Base-by-base conservation (phyloP, 352 stramenopile genomes). In the Pelagophyceae sp. region DNA sequence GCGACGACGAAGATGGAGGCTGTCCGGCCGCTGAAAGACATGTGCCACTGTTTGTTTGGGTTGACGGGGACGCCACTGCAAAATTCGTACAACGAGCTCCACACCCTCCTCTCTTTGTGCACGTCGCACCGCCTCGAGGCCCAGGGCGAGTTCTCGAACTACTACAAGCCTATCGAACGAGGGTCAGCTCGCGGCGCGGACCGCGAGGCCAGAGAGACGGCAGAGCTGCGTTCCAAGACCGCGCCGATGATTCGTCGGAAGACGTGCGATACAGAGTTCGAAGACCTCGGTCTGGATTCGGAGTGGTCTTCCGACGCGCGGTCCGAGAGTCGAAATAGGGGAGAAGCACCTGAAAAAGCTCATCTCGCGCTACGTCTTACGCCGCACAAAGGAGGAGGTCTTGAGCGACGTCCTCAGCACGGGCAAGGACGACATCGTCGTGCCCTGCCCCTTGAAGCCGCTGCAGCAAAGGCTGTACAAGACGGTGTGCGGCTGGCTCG, bases 31-130 rank as follows among this genome's bases (percentile, higher is more conserved):
- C 61, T 86, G 29, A 70, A 78, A 29, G 64, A 82, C 50, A 77
- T 79, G 25, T 77, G 77, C 20, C 20, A 60, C 15, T 77, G 65
- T 45, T 70, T 87, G 38, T 77, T 89, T 70, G 85, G 84, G 33
- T 78, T 87, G 64, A 89, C 84, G 38, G 87, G 87, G 60, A 92
- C 86, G 17, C 80, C 87, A 2, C 87, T 90, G 82, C 84, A 87
- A 77, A 92, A 92, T 78, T 81, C 85, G 40, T 38, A 75, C 29
- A 38, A 80, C 35, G 79, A 82, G 69, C 35, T 81, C 6, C 77
- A 75, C 70, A 40, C 40, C 32, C 70, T 80, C 38, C 40, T 80
- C 17, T 38, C 31, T 17, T 37, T 80, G 31, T 70, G 77, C 19
- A 64, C 70, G 32, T 29, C 45, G 0, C 31, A 25, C 29, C 27